A percentile compares a stretch with the other conserved stretches of the same genome.
These are phyloP conservation scores for Fusarium verrucosum DNA, from an alignment of 2,329 filamentous ascomycete genomes.

Conservation along the genomic window DNA sequence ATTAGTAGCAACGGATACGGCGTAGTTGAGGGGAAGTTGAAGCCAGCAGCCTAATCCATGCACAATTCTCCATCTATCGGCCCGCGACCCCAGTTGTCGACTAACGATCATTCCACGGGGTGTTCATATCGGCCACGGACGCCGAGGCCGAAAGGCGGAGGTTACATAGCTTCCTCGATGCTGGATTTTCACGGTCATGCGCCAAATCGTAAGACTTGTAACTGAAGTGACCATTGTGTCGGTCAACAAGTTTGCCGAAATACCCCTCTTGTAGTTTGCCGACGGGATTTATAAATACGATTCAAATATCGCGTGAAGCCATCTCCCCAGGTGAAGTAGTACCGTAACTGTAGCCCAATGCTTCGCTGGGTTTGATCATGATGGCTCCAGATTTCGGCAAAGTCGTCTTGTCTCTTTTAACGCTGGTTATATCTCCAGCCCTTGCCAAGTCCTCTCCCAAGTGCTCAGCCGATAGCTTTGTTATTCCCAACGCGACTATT, in stretches of 20 bases:
- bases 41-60: no score
- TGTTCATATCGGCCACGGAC: background rate
- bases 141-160: conserved; percentile 15
- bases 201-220: background rate
- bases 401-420: background rate
- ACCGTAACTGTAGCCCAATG: background rate
- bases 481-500: background rate
- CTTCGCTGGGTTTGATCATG: rapidly evolving
- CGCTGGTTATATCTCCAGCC: background rate
- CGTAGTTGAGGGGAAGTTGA: no score
- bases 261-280: background rate
- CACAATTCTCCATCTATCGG: no score
- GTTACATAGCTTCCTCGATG: background rate
- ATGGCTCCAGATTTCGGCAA: background rate
- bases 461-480: background rate
- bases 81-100: no score
- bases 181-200: background rate
- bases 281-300: background rate
- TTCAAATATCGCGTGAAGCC: no score
- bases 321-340: background rate
- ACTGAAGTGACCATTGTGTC: background rate
- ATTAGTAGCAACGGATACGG: no score
- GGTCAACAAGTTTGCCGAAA: background rate
- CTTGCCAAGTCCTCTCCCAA: background rate
- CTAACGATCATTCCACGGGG: no score